Base-by-base conservation (phyloP, 2,329 filamentous ascomycete species). In the Xylaria sp. region DNA sequence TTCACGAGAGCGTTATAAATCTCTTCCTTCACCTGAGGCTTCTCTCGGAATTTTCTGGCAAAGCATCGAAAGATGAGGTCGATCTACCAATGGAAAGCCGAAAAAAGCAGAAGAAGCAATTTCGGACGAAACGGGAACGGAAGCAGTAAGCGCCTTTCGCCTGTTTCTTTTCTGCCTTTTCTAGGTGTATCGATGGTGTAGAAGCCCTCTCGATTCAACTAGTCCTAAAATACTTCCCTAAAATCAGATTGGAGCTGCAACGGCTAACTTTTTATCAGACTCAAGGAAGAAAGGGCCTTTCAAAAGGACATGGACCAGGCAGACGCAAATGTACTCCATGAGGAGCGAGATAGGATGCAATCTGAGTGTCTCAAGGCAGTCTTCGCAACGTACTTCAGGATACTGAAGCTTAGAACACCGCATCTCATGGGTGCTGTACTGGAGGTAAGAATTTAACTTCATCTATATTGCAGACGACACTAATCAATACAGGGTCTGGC, bases 351-450 rank as follows among this genome's bases (percentile, higher is more conserved):
- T 77, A 90, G 91, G 75, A 96, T 97, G 87, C 96, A 99, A 81
- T 92, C 94, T 5, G 97, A 99, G 81, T 98, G 94, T 1, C 83
- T 99, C 61, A 99, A 98, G 82, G 87, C 98, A 68, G 96, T 99
- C 12, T 99, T 99, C 78, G 93, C 93, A 18, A 92, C 91, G 1
- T 99, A 99, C 83, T 98, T 99, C 81, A 91, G 94, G 62, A 95
- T 98, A 64, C 84, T 99, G 52, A 98, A 98, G 83, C 86, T 90
- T 63, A 90, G 94, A 32, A 87, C 89, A 28, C 91, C 93, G 15
- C 89, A 92, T 73, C 88, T 99, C 20, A 98, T 98, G 93, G 96
- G 96, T n/a, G 94, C 95, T 15, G 94, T 98, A 0, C 59, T 72
- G 13, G 70, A 73, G 51, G 68, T 72, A 67, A 66, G 63, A 41